Percentiles rank a stretch among this genome's conserved stretches.
phyloP scores from a whole-genome alignment of 805 yeast genomes.

The Metschnikowia amazonensis region DNA sequence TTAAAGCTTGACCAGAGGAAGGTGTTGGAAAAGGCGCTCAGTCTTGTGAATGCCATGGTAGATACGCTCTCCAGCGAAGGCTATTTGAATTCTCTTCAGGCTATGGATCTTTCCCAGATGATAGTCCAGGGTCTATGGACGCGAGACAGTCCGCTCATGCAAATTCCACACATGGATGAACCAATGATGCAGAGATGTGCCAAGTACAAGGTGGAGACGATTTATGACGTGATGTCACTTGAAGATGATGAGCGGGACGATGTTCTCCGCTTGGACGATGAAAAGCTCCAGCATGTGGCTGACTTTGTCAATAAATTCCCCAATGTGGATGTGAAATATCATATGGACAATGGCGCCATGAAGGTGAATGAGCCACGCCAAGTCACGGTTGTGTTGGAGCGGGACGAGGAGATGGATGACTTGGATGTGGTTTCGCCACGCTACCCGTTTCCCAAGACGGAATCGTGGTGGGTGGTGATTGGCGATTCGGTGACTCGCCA shows the following conservation, averaged over 20 bases:
- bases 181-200: conserved; percentile 53
- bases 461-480: conserved; percentile 84
- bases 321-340: conserved; percentile 65
- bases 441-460: conserved; percentile 59
- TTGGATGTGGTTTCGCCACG: conserved; percentile 53
- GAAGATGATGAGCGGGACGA: conserved; percentile 73
- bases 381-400: conserved; percentile 47
- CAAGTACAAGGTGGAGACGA: conserved; percentile 56
- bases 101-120: conserved; percentile 89
- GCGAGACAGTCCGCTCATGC: conserved; percentile 70
- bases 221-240: conserved; percentile 73
- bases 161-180: conserved; percentile 65
- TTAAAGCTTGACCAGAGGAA: conserved; percentile 51
- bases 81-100: conserved; percentile 66
- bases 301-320: conserved; percentile 89
- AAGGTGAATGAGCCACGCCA: conserved; percentile 46
- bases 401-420: conserved; percentile 80
- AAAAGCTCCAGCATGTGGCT: conserved; percentile 62
- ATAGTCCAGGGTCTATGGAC: conserved; percentile 84
- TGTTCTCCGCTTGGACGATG: conserved; percentile 51
- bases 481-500: conserved; percentile 63
- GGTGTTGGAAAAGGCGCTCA: conserved; percentile 48
- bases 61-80: conserved; percentile 83
- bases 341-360: conserved; percentile 41
- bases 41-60: conserved; percentile 60